phyloP scores from a whole-genome alignment of 2,329 filamentous ascomycete species.

The Alternaria arborescens region DNA sequence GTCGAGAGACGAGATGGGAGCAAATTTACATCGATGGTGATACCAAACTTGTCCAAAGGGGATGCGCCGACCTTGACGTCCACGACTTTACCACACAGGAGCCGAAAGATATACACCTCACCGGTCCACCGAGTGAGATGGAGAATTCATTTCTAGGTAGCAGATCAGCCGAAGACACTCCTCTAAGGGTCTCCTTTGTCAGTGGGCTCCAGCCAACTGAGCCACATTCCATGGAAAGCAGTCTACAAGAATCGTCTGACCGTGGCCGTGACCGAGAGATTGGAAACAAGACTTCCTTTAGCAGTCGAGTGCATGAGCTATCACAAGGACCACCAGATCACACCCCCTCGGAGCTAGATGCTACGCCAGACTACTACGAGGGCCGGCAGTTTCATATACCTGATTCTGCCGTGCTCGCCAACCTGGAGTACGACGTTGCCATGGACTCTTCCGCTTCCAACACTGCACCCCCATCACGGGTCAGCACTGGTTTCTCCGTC shows the following conservation, averaged over 20 bases:
- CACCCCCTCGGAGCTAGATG: conserved; percentile 1
- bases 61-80: conserved; percentile 39
- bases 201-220: conserved; percentile 32
- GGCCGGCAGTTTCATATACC: conserved; percentile 26
- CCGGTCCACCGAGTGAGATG: conserved; percentile 44
- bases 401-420: conserved; percentile 34
- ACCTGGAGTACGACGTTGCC: conserved; percentile 44
- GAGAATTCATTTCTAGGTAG: conserved; percentile 37
- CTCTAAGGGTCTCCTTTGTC: conserved; percentile 34
- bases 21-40: conserved; percentile 52
- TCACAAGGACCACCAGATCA: conserved; percentile 25
- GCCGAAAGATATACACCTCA: conserved; percentile 47
- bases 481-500: conserved; percentile 39
- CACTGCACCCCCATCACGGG: conserved; percentile 35
- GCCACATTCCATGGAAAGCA: conserved; percentile 19
- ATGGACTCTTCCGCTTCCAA: conserved; percentile 39
- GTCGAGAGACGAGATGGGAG: conserved; percentile 50
- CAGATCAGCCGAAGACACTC: conserved; percentile 37
- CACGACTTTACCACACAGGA: conserved; percentile 46
- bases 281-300: conserved; percentile 44
- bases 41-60: conserved; percentile 48
- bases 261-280: conserved; percentile 26
- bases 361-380: conserved; percentile 17
- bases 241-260: conserved; percentile 17
- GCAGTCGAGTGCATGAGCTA: conserved; percentile 45